These are phyloP conservation scores for Cyclotella choctawhatcheeana DNA, from an alignment of 108 stramenopile genomes.

Conservation along the genomic window DNA sequence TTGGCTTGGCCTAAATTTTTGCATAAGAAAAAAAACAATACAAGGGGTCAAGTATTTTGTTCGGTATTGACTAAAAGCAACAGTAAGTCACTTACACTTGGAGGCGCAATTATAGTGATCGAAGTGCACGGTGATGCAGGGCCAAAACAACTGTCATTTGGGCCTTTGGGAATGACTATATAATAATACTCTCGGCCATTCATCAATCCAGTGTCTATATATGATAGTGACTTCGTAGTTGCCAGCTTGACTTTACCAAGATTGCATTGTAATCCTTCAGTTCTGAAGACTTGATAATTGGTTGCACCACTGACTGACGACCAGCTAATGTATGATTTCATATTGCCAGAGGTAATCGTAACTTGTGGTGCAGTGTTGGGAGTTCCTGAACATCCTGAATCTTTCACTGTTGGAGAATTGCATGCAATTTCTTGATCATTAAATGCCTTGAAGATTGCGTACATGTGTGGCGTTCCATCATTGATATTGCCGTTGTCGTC, in stretches of 20 bases:
- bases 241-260: conserved; percentile 20
- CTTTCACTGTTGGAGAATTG: neutral
- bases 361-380: conserved; percentile 1
- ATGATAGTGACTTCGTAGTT: neutral
- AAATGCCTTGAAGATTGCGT: conserved; percentile 23
- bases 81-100: no score
- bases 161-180: conserved; percentile 8
- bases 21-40: no score
- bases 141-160: neutral
- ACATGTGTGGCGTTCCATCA: conserved; percentile 40
- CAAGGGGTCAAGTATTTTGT: no score
- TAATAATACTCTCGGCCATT: conserved; percentile 34
- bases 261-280: conserved; percentile 23
- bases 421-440: conserved; percentile 32
- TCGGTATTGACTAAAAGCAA: no score
- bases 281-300: conserved; percentile 24
- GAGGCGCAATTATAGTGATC: no score
- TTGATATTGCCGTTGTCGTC: conserved; percentile 28
- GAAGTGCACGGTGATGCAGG: neutral
- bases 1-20: no score
- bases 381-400: conserved; percentile 18
- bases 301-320: neutral
- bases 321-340: conserved; percentile 12
- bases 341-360: conserved; percentile 1
- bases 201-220: conserved; percentile 17